Evolutionary conservation across 1,284 basidiomycete species (phyloP).

Genomic region (Cryptococcus maquisensis): DNA sequence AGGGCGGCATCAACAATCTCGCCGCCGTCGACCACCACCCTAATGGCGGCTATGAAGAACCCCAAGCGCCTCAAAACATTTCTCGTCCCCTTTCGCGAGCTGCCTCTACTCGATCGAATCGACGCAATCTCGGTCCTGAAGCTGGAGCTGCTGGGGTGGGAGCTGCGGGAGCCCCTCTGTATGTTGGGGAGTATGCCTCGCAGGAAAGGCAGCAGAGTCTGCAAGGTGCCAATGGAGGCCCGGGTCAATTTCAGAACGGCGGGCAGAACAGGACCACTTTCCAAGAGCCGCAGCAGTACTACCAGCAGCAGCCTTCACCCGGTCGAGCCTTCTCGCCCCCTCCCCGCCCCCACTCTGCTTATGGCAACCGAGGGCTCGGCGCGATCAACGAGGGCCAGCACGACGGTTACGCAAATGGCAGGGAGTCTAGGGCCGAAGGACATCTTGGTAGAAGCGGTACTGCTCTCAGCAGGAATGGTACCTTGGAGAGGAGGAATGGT

Average conservation of each 20-base stretch:
- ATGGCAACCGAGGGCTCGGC: slow-evolving; percentile 31
- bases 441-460: slow-evolving; percentile 28
- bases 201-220: slow-evolving; percentile 35
- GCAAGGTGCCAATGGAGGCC: slow-evolving; percentile 21
- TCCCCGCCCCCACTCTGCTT: slow-evolving; percentile 27
- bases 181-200: slow-evolving; percentile 28
- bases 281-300: slow-evolving; percentile 16
- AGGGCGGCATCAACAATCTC: slow-evolving; percentile 3
- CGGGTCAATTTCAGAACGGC: slow-evolving; percentile 15
- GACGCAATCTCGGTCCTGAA: slow-evolving; percentile 14
- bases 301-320: neutral
- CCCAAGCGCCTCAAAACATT: slow-evolving; percentile 1
- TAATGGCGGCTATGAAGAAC: neutral
- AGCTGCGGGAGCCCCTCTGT: slow-evolving; percentile 16
- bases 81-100: slow-evolving; percentile 5
- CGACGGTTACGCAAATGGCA: slow-evolving; percentile 18
- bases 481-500: slow-evolving; percentile 30
- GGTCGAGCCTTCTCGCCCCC: slow-evolving; percentile 5
- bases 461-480: slow-evolving; percentile 26
- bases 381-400: slow-evolving; percentile 20
- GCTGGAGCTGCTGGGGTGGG: slow-evolving; percentile 6
- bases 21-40: neutral
- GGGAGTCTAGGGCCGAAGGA: slow-evolving; percentile 16
- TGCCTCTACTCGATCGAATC: slow-evolving; percentile 9
- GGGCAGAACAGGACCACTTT: slow-evolving; percentile 17